Conservation (phyloP, 495 filamentous ascomycete genomes). For the Baudoinia panamericana region DNA sequence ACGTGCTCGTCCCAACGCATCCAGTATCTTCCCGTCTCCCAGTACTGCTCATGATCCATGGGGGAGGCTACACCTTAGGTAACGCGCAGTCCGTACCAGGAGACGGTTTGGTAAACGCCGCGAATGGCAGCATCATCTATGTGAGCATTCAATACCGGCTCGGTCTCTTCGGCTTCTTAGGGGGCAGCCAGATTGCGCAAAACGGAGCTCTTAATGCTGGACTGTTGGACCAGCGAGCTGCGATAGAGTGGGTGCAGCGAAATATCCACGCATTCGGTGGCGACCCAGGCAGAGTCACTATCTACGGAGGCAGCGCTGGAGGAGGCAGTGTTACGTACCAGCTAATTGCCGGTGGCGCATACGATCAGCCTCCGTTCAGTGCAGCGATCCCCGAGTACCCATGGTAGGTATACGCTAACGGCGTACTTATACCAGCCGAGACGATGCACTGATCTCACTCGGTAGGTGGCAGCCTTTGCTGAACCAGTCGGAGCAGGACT, state of each 20-base stretch:
- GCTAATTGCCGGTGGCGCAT: conserved; percentile 20
- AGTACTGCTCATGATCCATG: conserved; percentile 21
- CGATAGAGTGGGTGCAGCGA: conserved; percentile 28
- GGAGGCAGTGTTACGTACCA: conserved; percentile 20
- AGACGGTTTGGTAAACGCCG: conserved; percentile 18
- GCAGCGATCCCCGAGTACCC: conserved; percentile 19
- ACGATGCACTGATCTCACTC: conserved; percentile 4
- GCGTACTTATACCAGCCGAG: no score
- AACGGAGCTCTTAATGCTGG: conserved; percentile 29
- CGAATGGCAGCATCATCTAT: conserved; percentile 23
- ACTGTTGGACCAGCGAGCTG: conserved; percentile 28
- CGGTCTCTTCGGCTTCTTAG: conserved; percentile 25
- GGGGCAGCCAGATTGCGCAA: conserved; percentile 21
- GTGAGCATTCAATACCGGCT: conserved; percentile 29
- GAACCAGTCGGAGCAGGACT: conserved; percentile 18
- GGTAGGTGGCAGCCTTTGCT: conserved; percentile 22
- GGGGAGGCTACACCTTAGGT: conserved; percentile 11
- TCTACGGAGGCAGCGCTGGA: conserved; percentile 26
- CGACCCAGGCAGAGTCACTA: conserved; percentile 22
- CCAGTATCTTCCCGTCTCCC: conserved; percentile 13
- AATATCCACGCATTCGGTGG: conserved; percentile 10
- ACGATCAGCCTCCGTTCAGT: conserved; percentile 18
- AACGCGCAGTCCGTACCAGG: conserved; percentile 14
- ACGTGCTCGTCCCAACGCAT: conserved; percentile 18
- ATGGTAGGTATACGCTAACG: no score